Base-by-base conservation (phyloP, 345 rosid species). In the Aquilaria malaccensis region DNA sequence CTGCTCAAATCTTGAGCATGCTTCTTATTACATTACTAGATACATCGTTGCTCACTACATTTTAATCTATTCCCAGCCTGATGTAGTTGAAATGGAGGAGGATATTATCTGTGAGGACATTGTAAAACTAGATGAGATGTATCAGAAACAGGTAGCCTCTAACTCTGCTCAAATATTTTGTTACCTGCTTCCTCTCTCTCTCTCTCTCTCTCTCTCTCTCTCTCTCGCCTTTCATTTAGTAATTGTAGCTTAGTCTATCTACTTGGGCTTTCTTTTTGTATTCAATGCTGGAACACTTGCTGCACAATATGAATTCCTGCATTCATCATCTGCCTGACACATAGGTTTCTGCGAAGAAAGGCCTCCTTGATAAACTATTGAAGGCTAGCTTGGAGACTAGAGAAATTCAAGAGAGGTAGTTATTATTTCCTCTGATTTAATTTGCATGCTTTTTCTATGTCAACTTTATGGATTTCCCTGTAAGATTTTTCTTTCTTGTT, bases 331-430 rank as follows among this genome's bases (percentile, higher is more conserved):
- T 22, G 0, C 22, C 22, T 22, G 22, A 22, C 22, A 22, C 22
- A 22, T 22, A 22, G 99, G 88, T 81, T 69, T 76, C 70, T 56
- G 86, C 79, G 88, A 91, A 82, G 85, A 89, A 80, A 70, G 68
- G 74, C 56, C 71, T 82, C 72, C 73, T 86, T 49, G 81, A 78
- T 78, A 80, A 76, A 52, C 74, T 91, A 63, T 76, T 82, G 75
- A 81, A 77, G 74, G 78, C 81, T 71, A 84, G 83, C 60, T 70
- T 76, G 56, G 93, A 81, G 70, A 70, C 71, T 49, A 88, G 82
- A 82, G 83, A 75, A 59, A 75, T 62, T 45, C 95, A 88, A 79
- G 88, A 90, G 65, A 86, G 76, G 99, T 94, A 82, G 7, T 71
- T 63, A 63, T 62, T 56, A 53, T 65, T 45, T 13, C 70, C 52